Conservation (phyloP, 305 asterid species). For the Solanum hybrid region DNA sequence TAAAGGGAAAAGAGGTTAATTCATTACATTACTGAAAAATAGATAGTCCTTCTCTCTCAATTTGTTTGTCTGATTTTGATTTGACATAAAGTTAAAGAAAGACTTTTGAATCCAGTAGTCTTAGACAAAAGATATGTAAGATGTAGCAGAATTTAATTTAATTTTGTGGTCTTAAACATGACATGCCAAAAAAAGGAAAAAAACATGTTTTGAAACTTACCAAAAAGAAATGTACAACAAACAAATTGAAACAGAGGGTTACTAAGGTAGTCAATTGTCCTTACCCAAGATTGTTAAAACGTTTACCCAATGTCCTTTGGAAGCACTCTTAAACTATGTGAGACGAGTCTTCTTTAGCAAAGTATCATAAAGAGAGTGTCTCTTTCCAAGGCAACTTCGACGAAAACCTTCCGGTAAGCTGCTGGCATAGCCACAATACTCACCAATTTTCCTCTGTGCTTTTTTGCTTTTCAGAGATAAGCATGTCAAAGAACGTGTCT, state of each 20-base stretch:
- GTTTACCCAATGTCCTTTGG: slow-evolving; percentile 28
- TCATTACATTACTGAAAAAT: slow-evolving; percentile 19
- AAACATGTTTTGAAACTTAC: no score
- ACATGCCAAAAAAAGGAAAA: no score
- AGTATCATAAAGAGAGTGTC: no score
- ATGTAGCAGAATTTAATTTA: no score
- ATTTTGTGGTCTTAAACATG: no score
- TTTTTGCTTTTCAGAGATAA: slow-evolving; percentile 25
- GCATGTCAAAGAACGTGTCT: slow-evolving; percentile 32
- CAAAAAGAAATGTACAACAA: no score
- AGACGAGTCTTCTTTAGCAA: slow-evolving; percentile 9
- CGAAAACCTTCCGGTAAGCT: slow-evolving; percentile 73
- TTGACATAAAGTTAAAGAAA: no score
- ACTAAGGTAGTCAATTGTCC: background rate
- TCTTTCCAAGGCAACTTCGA: slow-evolving; percentile 12
- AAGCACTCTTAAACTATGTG: slow-evolving; percentile 48
- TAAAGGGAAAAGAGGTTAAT: background rate
- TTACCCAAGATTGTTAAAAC: slow-evolving; percentile 10
- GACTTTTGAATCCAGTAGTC: no score
- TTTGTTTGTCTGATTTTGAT: no score
- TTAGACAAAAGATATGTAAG: no score
- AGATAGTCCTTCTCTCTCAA: no score
- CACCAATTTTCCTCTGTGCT: slow-evolving; percentile 52
- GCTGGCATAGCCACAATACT: slow-evolving; percentile 69
- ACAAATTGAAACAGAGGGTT: background rate